These are phyloP conservation scores for Pezicula carpinea DNA, from an alignment of 2,329 filamentous ascomycete species.

Conservation along the genomic window DNA sequence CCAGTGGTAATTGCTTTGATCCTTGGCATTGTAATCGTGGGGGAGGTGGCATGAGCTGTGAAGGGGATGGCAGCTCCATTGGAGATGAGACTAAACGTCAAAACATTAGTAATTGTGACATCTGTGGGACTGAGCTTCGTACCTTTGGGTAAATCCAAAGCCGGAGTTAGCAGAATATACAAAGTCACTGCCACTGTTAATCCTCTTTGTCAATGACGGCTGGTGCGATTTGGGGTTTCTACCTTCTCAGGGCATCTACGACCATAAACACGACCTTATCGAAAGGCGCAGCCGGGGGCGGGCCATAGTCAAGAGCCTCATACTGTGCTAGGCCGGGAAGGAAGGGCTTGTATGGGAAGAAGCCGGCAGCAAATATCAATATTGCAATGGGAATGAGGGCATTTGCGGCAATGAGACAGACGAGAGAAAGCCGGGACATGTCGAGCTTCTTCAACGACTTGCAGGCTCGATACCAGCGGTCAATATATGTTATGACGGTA, in stretches of 20 bases:
- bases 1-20: slow-evolving; percentile 97
- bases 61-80: slow-evolving; percentile 88
- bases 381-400: slow-evolving; percentile 71
- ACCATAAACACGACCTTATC: slow-evolving; percentile 96
- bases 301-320: slow-evolving; percentile 49
- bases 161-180: slow-evolving; percentile 78
- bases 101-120: slow-evolving; percentile 4
- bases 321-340: slow-evolving; percentile 77
- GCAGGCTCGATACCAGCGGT: no score
- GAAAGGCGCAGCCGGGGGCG: slow-evolving; percentile 65
- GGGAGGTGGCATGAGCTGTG: slow-evolving; percentile 92
- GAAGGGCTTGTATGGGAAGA: slow-evolving; percentile 97
- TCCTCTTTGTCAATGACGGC: neutral
- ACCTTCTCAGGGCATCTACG: slow-evolving; percentile 90
- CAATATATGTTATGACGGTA: no score
- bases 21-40: slow-evolving; percentile 96
- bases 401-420: slow-evolving; percentile 62
- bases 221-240: slow-evolving; percentile 15
- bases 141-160: slow-evolving; percentile 88
- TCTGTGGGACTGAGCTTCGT: slow-evolving; percentile 17
- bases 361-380: slow-evolving; percentile 77
- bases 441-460: slow-evolving; percentile 1
- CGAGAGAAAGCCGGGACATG: slow-evolving; percentile 20
- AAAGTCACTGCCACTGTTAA: slow-evolving; percentile 66
- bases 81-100: slow-evolving; percentile 16